Conservation (phyloP, 2,329 filamentous ascomycete species). For the Fusarium domesticum region DNA sequence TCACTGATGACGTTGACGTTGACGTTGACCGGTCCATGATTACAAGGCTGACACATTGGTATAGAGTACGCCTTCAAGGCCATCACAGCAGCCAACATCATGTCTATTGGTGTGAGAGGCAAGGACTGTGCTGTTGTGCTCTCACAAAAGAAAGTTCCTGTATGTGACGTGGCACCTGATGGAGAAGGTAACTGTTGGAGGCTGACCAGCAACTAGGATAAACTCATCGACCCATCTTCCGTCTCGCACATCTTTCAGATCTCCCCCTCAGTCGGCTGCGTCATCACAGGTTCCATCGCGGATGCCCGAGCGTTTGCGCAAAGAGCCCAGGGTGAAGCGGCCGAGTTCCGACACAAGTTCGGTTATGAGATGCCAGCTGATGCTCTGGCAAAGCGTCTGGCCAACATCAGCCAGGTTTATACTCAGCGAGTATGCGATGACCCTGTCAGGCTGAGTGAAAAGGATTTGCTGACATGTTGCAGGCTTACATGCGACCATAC, state of each 20-base stretch:
- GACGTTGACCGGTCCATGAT: constrained; percentile 14
- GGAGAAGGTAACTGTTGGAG: constrained; percentile 1
- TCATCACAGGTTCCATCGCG: constrained; percentile 98
- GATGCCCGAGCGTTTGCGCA: constrained; percentile 92
- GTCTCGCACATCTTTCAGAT: constrained; percentile 98
- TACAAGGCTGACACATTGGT: constrained; percentile 21
- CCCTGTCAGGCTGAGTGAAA: constrained; percentile 8
- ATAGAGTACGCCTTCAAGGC: constrained; percentile 99
- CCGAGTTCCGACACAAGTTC: constrained; percentile 97
- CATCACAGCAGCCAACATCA: constrained; percentile 98
- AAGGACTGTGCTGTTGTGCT: constrained; percentile 97
- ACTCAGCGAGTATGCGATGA: constrained; percentile 74
- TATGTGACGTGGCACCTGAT: constrained; percentile 49
- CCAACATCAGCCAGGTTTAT: constrained; percentile 99
- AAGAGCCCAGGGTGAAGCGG: constrained; percentile 90
- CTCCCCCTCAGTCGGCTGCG: constrained; percentile 92
- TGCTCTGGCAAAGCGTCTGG: constrained; percentile 90
- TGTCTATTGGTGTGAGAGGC: constrained; percentile 90
- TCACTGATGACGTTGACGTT: constrained; percentile 12
- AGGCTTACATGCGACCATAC: constrained; percentile 96
- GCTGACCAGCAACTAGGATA: constrained; percentile 64
- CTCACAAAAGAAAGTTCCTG: constrained; percentile 99
- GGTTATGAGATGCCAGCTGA: constrained; percentile 99
- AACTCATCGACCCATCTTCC: constrained; percentile 95
- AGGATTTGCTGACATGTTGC: constrained; percentile 26